These are phyloP conservation scores for Pichia cabralensis DNA, from an alignment of 805 yeast species.

Conservation along the genomic window DNA sequence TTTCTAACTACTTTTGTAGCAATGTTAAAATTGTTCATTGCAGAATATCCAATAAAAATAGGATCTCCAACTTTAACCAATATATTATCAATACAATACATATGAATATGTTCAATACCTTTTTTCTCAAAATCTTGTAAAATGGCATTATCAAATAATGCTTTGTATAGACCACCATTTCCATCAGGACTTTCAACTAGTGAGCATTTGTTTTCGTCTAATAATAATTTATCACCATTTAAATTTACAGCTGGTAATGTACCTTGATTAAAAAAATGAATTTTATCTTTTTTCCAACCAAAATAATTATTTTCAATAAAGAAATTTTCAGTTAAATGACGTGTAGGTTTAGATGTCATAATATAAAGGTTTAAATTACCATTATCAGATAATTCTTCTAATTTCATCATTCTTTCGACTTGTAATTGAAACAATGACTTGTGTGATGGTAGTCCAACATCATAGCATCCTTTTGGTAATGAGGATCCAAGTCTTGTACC, in stretches of 20 bases:
- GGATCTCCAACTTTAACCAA: conserved; percentile 93
- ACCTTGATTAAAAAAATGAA: conserved; percentile 87
- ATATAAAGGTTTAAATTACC: conserved; percentile 66
- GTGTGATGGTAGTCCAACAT: conserved; percentile 74
- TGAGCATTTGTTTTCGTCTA: conserved; percentile 38
- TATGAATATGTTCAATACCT: conserved; percentile 82
- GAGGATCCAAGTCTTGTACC: conserved; percentile 91
- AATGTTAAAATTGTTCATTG: conserved; percentile 51
- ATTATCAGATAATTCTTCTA: conserved; percentile 47
- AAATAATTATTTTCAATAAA: conserved; percentile 56
- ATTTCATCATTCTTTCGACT: conserved; percentile 67
- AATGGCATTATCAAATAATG: conserved; percentile 53
- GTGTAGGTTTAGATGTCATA: conserved; percentile 91
- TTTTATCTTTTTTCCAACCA: conserved; percentile 53
- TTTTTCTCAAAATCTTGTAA: conserved; percentile 55
- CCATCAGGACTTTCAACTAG: conserved; percentile 93
- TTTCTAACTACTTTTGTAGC: conserved; percentile 95
- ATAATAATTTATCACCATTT: conserved; percentile 59
- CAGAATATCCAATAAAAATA: conserved; percentile 75
- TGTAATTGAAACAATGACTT: conserved; percentile 87
- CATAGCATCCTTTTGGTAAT: conserved; percentile 89
- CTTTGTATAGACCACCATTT: conserved; percentile 92
- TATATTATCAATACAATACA: conserved; percentile 95
- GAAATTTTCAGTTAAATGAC: conserved; percentile 60
- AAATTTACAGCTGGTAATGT: conserved; percentile 79